Conservation (phyloP, 331 rosid genomes). For the Saraca asoca region DNA sequence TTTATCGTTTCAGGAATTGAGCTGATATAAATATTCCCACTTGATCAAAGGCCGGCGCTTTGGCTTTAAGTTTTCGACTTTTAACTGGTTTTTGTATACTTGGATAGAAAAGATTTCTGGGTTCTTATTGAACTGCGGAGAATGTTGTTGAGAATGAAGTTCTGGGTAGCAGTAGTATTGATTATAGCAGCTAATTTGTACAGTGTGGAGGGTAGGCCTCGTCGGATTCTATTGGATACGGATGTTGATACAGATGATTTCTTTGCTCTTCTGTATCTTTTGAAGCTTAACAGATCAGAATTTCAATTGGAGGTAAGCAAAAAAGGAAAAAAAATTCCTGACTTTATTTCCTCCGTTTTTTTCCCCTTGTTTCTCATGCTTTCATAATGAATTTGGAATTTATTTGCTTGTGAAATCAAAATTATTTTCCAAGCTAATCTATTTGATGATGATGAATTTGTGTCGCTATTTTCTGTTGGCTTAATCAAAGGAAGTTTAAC, state of each 20-base stretch:
- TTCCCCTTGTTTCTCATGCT: background rate
- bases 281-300: conserved; percentile 87
- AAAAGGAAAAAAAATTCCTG: background rate
- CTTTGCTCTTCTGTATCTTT: conserved; percentile 72
- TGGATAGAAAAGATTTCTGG: conserved; percentile 29
- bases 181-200: conserved; percentile 35
- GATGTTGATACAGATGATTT: conserved; percentile 91
- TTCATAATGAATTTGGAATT: conserved; percentile 15
- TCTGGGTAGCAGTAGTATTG: conserved; percentile 35
- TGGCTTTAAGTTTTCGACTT: background rate
- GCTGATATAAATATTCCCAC: background rate
- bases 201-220: conserved; percentile 50
- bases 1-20: conserved; percentile 5
- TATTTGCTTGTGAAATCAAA: conserved; percentile 2
- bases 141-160: conserved; percentile 55
- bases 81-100: background rate
- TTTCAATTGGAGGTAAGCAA: conserved; percentile 72
- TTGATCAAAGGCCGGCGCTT: conserved; percentile 17
- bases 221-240: conserved; percentile 78
- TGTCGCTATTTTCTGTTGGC: conserved; percentile 16
- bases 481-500: conserved; percentile 25
- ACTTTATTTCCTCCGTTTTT: background rate
- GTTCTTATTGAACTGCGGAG: conserved; percentile 30
- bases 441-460: conserved; percentile 1
- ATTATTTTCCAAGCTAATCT: conserved; percentile 13